A percentile compares a stretch with the other conserved stretches of the same genome.
These are phyloP conservation scores for Anisogramma anomala DNA, from an alignment of 2,329 filamentous ascomycete genomes.

Conservation along the genomic window DNA sequence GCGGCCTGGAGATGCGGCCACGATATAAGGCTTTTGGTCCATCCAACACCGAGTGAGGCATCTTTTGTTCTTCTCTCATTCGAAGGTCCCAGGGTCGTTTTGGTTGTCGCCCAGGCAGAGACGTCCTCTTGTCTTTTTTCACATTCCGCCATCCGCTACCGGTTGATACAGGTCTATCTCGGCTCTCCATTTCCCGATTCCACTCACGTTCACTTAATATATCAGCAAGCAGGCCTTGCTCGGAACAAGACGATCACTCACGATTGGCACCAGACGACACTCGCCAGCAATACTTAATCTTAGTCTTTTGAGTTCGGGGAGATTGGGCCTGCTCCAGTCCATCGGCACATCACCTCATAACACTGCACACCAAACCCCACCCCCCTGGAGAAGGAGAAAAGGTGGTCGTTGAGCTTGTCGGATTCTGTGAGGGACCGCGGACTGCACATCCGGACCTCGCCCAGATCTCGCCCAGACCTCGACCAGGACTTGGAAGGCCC, in stretches of 20 bases:
- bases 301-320: slow-evolving; percentile 19
- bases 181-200: slow-evolving; percentile 11
- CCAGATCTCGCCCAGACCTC: slow-evolving; percentile 13
- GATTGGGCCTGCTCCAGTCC: slow-evolving; percentile 23
- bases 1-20: slow-evolving; percentile 34
- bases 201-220: slow-evolving; percentile 7
- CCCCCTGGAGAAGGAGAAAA: too few relatives aligned
- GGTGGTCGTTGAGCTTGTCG: slow-evolving; percentile 23
- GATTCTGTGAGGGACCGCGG: slow-evolving; percentile 13
- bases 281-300: slow-evolving; percentile 29
- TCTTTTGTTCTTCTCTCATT: slow-evolving; percentile 32
- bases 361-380: too few relatives aligned
- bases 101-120: slow-evolving; percentile 38
- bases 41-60: slow-evolving; percentile 27
- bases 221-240: slow-evolving; percentile 50
- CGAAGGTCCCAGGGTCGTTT: slow-evolving; percentile 31
- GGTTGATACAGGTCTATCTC: slow-evolving; percentile 17
- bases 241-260: slow-evolving; percentile 39
- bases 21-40: slow-evolving; percentile 46
- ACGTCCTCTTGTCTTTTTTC: slow-evolving; percentile 28
- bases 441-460: slow-evolving; percentile 19
- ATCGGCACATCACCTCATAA: slow-evolving; percentile 24
- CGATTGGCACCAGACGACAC: slow-evolving; percentile 24
- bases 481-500: slow-evolving; percentile 23
- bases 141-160: slow-evolving; percentile 24